Conservation (phyloP, 495 filamentous ascomycete species). For the Aspergillus affinis region DNA sequence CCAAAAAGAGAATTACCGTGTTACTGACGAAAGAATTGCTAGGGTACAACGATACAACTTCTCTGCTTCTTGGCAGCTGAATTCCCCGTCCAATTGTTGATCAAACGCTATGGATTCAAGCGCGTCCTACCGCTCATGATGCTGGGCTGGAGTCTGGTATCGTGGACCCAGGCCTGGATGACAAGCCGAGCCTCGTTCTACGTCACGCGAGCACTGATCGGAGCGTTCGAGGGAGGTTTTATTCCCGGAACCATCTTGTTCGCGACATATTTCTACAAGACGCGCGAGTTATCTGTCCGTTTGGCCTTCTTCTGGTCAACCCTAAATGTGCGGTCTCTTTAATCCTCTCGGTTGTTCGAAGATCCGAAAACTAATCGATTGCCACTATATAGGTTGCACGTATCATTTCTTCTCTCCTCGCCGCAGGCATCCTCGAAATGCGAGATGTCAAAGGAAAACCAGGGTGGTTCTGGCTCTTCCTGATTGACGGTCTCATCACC, state of each 20-base stretch:
- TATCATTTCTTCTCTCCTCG: slow-evolving; percentile 52
- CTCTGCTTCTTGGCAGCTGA: slow-evolving; percentile 35
- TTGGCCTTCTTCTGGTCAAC: slow-evolving; percentile 57
- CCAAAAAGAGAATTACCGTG: background rate
- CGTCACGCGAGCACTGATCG: slow-evolving; percentile 33
- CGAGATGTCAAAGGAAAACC: slow-evolving; percentile 42
- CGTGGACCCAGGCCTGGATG: slow-evolving; percentile 38
- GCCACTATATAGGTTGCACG: slow-evolving; percentile 31
- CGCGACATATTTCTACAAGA: slow-evolving; percentile 55
- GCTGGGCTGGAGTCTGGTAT: slow-evolving; percentile 49
- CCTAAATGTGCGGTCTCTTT: slow-evolving; percentile 33
- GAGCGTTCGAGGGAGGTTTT: slow-evolving; percentile 46
- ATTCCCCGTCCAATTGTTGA: slow-evolving; percentile 36
- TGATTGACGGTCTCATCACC: slow-evolving; percentile 37
- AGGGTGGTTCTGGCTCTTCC: slow-evolving; percentile 59
- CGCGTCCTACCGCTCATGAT: slow-evolving; percentile 33
- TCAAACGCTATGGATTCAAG: slow-evolving; percentile 30
- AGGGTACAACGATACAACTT: slow-evolving; percentile 35
- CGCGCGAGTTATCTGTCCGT: slow-evolving; percentile 48
- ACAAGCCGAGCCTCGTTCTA: slow-evolving; percentile 37
- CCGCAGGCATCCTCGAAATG: slow-evolving; percentile 54
- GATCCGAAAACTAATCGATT: background rate
- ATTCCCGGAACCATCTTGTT: slow-evolving; percentile 53
- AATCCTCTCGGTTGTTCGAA: background rate
- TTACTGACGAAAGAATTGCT: background rate